phyloP scores from a whole-genome alignment of 805 yeast genomes.

The Yamadazyma sp. region DNA sequence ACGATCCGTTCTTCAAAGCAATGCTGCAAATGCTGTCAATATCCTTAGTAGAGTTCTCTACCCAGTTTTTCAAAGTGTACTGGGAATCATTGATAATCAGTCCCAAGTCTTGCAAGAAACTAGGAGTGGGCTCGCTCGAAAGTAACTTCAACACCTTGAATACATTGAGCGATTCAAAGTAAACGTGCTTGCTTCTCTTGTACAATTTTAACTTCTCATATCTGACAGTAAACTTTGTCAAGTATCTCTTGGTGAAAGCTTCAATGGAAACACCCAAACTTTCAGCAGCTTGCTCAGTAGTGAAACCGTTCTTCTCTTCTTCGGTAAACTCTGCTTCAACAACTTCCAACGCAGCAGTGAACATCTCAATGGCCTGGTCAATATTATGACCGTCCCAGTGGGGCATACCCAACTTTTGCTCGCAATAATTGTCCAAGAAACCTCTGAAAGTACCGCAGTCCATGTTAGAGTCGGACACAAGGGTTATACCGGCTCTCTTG shows the following conservation, averaged over 20 bases:
- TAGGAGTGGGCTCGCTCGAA: constrained; percentile 23
- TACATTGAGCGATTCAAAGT: constrained; percentile 59
- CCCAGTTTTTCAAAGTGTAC: constrained; percentile 41
- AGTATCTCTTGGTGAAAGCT: constrained; percentile 45
- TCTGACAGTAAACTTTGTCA: constrained; percentile 55
- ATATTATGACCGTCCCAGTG: constrained; percentile 49
- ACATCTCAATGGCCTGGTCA: constrained; percentile 39
- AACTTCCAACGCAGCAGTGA: constrained; percentile 40
- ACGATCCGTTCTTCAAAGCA: constrained; percentile 55
- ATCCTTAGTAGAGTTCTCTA: constrained; percentile 54
- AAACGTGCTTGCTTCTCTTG: constrained; percentile 63
- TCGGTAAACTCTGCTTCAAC: constrained; percentile 43
- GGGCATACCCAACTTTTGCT: constrained; percentile 25
- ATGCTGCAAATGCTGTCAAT: constrained; percentile 53
- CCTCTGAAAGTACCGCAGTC: constrained; percentile 62
- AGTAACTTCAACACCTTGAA: constrained; percentile 48
- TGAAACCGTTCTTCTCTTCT: constrained; percentile 44
- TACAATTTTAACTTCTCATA: constrained; percentile 56
- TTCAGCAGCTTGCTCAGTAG: constrained; percentile 47
- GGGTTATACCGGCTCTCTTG: constrained; percentile 40
- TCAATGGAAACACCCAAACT: constrained; percentile 42
- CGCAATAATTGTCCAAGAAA: constrained; percentile 53
- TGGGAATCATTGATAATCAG: constrained; percentile 60
- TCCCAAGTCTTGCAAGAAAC: constrained; percentile 49
- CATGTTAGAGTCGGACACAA: constrained; percentile 51